Percentiles rank a stretch among this genome's conserved stretches.
Evolutionary conservation across 1,284 basidiomycete genomes (phyloP).

Genomic region (Sanghuangporus baumii): DNA sequence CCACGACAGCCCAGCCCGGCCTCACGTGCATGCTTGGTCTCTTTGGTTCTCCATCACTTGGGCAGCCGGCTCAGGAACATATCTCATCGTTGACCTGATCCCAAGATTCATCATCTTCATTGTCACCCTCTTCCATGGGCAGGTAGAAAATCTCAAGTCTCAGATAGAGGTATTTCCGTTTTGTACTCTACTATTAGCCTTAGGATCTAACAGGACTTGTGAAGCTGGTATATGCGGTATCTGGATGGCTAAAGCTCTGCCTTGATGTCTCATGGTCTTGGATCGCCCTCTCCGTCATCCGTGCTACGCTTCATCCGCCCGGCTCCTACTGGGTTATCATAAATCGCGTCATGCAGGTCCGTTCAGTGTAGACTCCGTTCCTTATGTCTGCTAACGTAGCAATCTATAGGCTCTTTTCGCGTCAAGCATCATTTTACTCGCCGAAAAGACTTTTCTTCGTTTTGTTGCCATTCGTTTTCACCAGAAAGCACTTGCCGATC

Average conservation of each 20-base stretch:
- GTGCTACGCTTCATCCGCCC: slow-evolving; percentile 49
- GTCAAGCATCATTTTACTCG: slow-evolving; percentile 53
- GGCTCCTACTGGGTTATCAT: slow-evolving; percentile 62
- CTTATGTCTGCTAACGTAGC: background rate
- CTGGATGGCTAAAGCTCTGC: slow-evolving; percentile 61
- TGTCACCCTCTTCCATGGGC: slow-evolving; percentile 50
- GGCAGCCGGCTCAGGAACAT: slow-evolving; percentile 58
- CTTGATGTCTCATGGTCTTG: slow-evolving; percentile 65
- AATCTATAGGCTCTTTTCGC: slow-evolving; percentile 55
- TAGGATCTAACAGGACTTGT: background rate
- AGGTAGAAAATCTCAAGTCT: slow-evolving; percentile 57
- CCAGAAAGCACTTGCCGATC: slow-evolving; percentile 65
- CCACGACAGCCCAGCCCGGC: slow-evolving; percentile 37
- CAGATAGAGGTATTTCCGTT: slow-evolving; percentile 51
- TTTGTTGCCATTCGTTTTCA: slow-evolving; percentile 78
- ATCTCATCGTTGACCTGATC: slow-evolving; percentile 57
- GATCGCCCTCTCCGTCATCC: slow-evolving; percentile 62
- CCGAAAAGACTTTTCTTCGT: slow-evolving; percentile 66
- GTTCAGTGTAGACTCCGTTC: slow-evolving; percentile 4
- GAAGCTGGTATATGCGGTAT: slow-evolving; percentile 65
- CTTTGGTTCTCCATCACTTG: slow-evolving; percentile 68
- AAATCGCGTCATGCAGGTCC: slow-evolving; percentile 65
- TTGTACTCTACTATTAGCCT: background rate
- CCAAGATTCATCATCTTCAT: slow-evolving; percentile 52
- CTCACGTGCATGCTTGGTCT: slow-evolving; percentile 64